Evolutionary conservation across 805 yeast genomes (phyloP).

Genomic region (Kazachstania psychrophila): DNA sequence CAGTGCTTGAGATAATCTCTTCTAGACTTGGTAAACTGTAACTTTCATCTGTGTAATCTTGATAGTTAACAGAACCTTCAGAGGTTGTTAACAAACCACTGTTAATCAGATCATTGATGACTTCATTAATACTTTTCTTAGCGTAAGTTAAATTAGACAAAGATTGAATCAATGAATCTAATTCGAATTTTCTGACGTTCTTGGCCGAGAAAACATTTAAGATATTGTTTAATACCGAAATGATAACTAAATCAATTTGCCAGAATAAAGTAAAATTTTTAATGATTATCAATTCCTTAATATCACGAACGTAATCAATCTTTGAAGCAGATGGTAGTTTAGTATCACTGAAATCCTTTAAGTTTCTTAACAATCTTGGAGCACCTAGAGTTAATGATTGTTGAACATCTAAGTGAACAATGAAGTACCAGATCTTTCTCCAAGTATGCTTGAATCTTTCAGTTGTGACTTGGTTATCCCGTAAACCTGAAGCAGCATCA

Average conservation of each 20-base stretch:
- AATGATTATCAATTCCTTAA: conserved; percentile 40
- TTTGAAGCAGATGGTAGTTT: conserved; percentile 35
- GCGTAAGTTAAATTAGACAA: conserved; percentile 30
- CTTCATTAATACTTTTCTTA: conserved; percentile 21
- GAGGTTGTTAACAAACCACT: conserved; percentile 26
- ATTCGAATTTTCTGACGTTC: conserved; percentile 35
- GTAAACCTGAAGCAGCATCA: conserved; percentile 2
- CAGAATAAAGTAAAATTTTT: conserved; percentile 39
- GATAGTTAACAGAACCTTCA: conserved; percentile 24
- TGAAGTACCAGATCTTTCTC: conserved; percentile 50
- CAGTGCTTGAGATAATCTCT: conserved; percentile 14
- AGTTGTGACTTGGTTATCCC: conserved; percentile 19
- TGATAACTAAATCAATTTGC: conserved; percentile 36
- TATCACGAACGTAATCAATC: conserved; percentile 31
- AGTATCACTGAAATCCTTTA: conserved; percentile 36
- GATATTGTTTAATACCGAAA: conserved; percentile 27
- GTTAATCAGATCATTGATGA: conserved; percentile 20
- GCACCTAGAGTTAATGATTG: conserved; percentile 37
- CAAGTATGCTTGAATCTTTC: conserved; percentile 39
- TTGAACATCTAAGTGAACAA: conserved; percentile 35
- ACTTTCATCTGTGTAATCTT: conserved; percentile 22
- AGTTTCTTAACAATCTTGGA: conserved; percentile 32
- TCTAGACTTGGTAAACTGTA: conserved; percentile 28
- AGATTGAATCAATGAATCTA: conserved; percentile 32
- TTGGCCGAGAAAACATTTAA: conserved; percentile 29